These are phyloP conservation scores for Yamadazyma insecticola DNA, from an alignment of 805 yeast species.

Conservation along the genomic window DNA sequence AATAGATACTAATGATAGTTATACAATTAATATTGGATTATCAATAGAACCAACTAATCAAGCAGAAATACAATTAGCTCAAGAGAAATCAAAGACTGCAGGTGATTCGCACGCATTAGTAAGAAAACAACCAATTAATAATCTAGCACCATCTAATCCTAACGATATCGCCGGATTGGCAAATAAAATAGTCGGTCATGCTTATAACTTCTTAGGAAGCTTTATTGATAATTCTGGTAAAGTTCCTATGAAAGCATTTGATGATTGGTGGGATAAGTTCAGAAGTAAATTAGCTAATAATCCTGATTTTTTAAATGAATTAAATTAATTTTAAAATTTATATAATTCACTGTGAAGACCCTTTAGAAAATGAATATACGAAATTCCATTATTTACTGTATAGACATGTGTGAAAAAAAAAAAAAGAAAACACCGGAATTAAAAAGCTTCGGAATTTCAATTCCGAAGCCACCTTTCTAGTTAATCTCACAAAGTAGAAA, in stretches of 20 bases:
- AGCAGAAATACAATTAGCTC: slow-evolving; percentile 56
- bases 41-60: slow-evolving; percentile 75
- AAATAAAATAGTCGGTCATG: slow-evolving; percentile 84
- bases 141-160: slow-evolving; percentile 12
- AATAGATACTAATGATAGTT: slow-evolving; percentile 24
- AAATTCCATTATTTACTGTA: no score
- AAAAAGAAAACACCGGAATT: no score
- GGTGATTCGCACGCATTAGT: slow-evolving; percentile 11
- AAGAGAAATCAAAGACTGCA: slow-evolving; percentile 25
- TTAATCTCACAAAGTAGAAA: no score
- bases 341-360: no score
- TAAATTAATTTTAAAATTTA: no score
- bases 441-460: no score
- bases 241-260: slow-evolving; percentile 83
- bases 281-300: slow-evolving; percentile 69
- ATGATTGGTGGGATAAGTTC: slow-evolving; percentile 95
- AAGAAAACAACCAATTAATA: slow-evolving; percentile 14
- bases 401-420: no score
- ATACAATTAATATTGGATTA: slow-evolving; percentile 62
- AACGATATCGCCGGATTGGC: slow-evolving; percentile 55
- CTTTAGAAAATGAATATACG: no score
- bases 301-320: slow-evolving; percentile 68
- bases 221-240: slow-evolving; percentile 75
- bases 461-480: no score
- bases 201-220: slow-evolving; percentile 87